A percentile compares a stretch with the other conserved stretches of the same genome.
These are phyloP conservation scores for Yamadazyma membranifaciens DNA, from an alignment of 1,139 yeast species.

Conservation along the genomic window DNA sequence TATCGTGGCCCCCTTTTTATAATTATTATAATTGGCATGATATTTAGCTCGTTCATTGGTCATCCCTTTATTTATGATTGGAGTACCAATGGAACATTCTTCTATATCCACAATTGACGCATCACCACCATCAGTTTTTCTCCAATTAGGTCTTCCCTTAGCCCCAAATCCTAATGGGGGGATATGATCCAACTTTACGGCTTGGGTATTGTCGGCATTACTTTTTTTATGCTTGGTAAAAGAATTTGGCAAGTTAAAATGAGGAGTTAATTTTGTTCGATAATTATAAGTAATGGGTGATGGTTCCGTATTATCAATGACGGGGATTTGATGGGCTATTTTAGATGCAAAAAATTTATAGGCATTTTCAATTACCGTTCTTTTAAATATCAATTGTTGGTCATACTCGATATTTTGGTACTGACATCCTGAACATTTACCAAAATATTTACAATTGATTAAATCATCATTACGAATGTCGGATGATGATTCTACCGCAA, in stretches of 20 bases:
- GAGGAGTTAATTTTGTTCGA: constrained; percentile 94
- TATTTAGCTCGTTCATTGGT: constrained; percentile 64
- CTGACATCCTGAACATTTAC: constrained; percentile 79
- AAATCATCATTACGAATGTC: constrained; percentile 50
- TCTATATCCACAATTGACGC: constrained; percentile 77
- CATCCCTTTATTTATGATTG: constrained; percentile 71
- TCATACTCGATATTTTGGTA: constrained; percentile 76
- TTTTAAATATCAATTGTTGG: constrained; percentile 70
- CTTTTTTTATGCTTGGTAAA: constrained; percentile 24
- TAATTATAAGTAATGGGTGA: constrained; percentile 78
- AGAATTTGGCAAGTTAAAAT: constrained; percentile 76
- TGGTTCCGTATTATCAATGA: constrained; percentile 62
- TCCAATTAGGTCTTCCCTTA: constrained; percentile 74
- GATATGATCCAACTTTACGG: constrained; percentile 30
- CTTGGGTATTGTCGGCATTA: background rate
- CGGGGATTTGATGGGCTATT: constrained; percentile 50
- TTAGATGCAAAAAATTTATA: constrained; percentile 69
- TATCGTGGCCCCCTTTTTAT: constrained; percentile 84
- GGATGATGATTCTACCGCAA: constrained; percentile 49
- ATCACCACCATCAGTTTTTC: constrained; percentile 52
- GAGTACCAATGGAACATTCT: constrained; percentile 88
- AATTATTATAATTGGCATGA: constrained; percentile 46
- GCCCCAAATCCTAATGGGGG: constrained; percentile 91
- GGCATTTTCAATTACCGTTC: constrained; percentile 76
- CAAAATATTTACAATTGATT: constrained; percentile 44